Conservation (phyloP, 495 filamentous ascomycete species). For the Penicillium chermesinum region DNA sequence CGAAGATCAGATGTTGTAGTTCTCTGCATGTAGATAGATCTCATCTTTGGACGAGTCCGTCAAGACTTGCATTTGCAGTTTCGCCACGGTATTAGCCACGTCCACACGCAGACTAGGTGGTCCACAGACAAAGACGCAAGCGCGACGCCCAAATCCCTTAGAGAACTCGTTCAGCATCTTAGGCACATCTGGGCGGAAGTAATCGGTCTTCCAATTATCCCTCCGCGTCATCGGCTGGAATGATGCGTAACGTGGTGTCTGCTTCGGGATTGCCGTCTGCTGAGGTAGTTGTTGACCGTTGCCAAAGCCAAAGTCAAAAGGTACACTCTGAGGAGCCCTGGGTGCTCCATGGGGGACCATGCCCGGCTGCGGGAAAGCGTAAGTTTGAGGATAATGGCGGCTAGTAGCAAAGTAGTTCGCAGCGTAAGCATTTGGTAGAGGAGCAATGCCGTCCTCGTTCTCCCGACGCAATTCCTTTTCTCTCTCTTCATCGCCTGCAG, state of each 20-base stretch:
- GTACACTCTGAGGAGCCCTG: conserved; percentile 3
- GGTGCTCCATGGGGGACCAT: conserved; percentile 7
- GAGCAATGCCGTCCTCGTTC: conserved; percentile 78
- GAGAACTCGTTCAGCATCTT: conserved; percentile 79
- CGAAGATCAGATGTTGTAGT: conserved; percentile 66
- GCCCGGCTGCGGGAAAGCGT: conserved; percentile 6
- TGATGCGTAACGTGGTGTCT: conserved; percentile 76
- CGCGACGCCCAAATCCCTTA: conserved; percentile 70
- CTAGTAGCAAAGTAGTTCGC: conserved; percentile 11
- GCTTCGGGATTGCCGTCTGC: conserved; percentile 10
- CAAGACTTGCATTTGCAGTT: conserved; percentile 78
- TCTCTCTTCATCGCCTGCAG: conserved; percentile 68
- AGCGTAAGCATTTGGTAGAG: conserved; percentile 56
- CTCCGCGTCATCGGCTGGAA: conserved; percentile 59
- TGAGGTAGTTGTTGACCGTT: conserved; percentile 5
- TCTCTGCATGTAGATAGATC: conserved; percentile 92
- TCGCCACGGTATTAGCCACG: conserved; percentile 76
- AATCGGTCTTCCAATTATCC: conserved; percentile 85
- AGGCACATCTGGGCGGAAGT: conserved; percentile 82
- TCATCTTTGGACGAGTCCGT: conserved; percentile 72
- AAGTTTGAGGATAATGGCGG: conserved; percentile 6
- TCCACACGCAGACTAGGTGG: conserved; percentile 82
- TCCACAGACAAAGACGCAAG: conserved; percentile 92
- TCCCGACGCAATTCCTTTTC: conserved; percentile 78
- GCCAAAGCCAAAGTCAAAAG: conserved; percentile 33